phyloP scores from a whole-genome alignment of 2,329 filamentous ascomycete species.

The Cryphonectria carpinicola region DNA sequence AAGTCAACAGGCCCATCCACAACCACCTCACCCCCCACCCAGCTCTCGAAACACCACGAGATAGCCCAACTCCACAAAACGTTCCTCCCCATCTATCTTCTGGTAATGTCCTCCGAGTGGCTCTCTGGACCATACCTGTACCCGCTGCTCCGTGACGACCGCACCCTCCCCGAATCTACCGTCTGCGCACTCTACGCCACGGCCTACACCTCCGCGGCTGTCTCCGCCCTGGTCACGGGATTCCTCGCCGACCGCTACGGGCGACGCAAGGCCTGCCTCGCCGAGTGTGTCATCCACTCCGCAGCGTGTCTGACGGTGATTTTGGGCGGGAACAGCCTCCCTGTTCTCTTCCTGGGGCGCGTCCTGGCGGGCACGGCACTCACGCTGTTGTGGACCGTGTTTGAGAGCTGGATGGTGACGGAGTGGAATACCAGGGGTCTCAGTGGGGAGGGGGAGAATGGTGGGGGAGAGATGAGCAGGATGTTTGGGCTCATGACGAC shows the following conservation, averaged over 20 bases:
- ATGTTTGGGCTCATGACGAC: conserved; percentile 57
- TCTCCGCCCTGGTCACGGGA: conserved; percentile 28
- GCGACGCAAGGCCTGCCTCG: conserved; percentile 27
- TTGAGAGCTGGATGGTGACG: conserved; percentile 63
- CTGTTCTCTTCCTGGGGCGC: conserved; percentile 39
- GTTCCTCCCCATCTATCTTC: conserved; percentile 30
- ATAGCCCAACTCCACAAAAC: conserved; percentile 16
- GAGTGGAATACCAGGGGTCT: conserved; percentile 54
- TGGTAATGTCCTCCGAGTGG: conserved; percentile 31
- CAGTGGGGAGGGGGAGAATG: conserved; percentile 32
- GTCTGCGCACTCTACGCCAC: conserved; percentile 30
- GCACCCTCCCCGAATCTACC: conserved; percentile 26
- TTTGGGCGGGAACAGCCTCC: conserved; percentile 24
- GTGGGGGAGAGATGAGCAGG: conserved; percentile 45
- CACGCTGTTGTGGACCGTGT: conserved; percentile 58
- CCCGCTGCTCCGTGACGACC: conserved; percentile 31
- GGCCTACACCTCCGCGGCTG: conserved; percentile 30
- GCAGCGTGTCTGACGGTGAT: conserved; percentile 28
- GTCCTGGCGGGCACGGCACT: conserved; percentile 56
- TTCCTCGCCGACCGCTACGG: conserved; percentile 31
- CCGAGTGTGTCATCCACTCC: conserved; percentile 28
- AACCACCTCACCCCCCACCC: neutral
- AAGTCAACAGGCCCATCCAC: neutral
- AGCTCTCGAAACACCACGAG: neutral
- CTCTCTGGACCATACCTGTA: conserved; percentile 29